Percentiles rank a stretch among this genome's conserved stretches.
Conservation (phyloP, 805 yeast species). For the Candida golubevii region DNA sequence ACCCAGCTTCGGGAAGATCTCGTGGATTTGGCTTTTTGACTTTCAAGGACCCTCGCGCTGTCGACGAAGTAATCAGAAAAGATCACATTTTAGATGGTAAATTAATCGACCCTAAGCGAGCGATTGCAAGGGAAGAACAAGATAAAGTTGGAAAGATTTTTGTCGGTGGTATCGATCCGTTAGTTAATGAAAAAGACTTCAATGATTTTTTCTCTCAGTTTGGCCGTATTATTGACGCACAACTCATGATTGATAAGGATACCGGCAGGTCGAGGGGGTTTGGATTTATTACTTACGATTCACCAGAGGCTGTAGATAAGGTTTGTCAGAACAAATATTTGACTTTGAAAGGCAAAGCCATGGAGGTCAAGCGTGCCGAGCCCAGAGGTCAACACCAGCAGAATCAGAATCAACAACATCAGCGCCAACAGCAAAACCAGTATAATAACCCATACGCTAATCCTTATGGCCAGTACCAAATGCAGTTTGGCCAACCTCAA, state of each 20-base stretch:
- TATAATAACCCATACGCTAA: constrained; percentile 27
- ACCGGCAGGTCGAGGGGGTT: constrained; percentile 96
- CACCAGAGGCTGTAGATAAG: constrained; percentile 89
- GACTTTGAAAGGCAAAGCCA: constrained; percentile 77
- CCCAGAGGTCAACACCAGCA: constrained; percentile 68
- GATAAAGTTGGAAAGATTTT: constrained; percentile 95
- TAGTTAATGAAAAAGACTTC: constrained; percentile 88
- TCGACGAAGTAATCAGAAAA: constrained; percentile 77
- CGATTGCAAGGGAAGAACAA: constrained; percentile 96
- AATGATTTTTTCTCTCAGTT: constrained; percentile 79
- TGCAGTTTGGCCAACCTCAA: constrained; percentile 12
- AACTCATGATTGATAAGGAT: constrained; percentile 94
- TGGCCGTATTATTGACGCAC: constrained; percentile 92
- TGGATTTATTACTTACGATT: constrained; percentile 93
- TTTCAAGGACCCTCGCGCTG: constrained; percentile 75
- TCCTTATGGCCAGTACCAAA: constrained; percentile 19
- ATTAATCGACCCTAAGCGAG: constrained; percentile 94
- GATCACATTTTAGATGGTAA: constrained; percentile 93
- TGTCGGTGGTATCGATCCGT: constrained; percentile 95
- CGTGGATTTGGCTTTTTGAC: constrained; percentile 95
- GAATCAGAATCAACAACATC: constrained; percentile 23
- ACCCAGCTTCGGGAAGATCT: constrained; percentile 77
- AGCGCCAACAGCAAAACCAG: constrained; percentile 27
- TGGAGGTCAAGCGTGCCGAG: constrained; percentile 82
- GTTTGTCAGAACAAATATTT: constrained; percentile 80